Evolutionary conservation across 129 eudicot species (phyloP), one percentile per base, ranked within the genome.

Genomic region (Tagetes patula): DNA sequence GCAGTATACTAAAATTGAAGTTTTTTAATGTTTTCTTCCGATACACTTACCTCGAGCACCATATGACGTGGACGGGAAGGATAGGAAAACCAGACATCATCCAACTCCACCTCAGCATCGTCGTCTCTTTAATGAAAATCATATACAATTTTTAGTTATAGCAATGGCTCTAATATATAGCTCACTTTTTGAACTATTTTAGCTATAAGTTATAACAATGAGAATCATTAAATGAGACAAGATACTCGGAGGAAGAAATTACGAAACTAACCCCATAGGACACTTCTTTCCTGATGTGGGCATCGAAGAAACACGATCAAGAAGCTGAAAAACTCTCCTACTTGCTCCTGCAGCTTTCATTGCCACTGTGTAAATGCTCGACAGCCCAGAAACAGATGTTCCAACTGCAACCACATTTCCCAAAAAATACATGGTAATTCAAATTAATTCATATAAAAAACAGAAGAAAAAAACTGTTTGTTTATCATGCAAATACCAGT

Each of bases 281-380:
- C 95, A 84, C 73, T 85, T 79, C 20, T 90, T 77, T 84, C 96
- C 98, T 48, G 98, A 70, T 75, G 80, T 80, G 45, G 87, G 86
- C 98, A 93, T 93, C 68, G 95, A 84, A 40, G 98, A 89, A 54
- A 63, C 84, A 53, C 98, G 98, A 64, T 93, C 98, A 55, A 93
- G 81, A 67, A 93, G 87, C 82, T 93, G 98, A 76, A 93, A 93
- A 49, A 93, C 98, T 49, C 98, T 81, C 80, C 92, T 85, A 80
- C 98, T 93, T 9, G 98, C 98, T 82, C 98, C 98, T 52, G 96
- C 96, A 65, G 96, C 96, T 84, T 93, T 93, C 98, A 93, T 93
- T 46, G 85, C 87, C 7, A 81, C 89, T 1, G 98, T 93, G 81
- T 93, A 93, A 79, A 93, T 76, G 62, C 95, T 81, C 27, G 98